Evolutionary conservation across 495 filamentous ascomycete species (phyloP).

Genomic region (Terfezia claveryi): DNA sequence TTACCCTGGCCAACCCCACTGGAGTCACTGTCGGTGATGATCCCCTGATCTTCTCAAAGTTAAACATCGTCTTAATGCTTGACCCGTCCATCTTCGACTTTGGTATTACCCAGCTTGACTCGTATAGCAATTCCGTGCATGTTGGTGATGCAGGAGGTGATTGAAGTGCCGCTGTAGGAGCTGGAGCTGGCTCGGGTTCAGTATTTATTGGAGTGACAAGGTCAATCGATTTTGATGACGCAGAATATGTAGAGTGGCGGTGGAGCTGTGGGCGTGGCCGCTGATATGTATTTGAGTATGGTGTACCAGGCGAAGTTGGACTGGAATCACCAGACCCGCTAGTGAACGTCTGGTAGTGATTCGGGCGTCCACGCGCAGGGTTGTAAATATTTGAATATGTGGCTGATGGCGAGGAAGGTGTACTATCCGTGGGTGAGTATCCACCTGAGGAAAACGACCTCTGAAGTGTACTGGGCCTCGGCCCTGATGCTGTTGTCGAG

Average conservation of each 20-base stretch:
- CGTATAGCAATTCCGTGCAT: conserved; percentile 2
- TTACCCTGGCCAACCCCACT: neutral
- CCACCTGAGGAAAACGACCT: conserved; percentile 3
- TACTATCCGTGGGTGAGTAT: conserved; percentile 4
- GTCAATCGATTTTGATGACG: conserved; percentile 20
- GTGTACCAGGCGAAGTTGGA: neutral
- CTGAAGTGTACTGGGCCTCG: conserved; percentile 7
- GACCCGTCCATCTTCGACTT: conserved; percentile 4
- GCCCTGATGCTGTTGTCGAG: neutral
- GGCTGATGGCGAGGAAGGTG: conserved; percentile 5
- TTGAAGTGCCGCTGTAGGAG: neutral
- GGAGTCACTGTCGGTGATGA: neutral
- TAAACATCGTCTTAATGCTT: conserved; percentile 15
- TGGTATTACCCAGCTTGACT: conserved; percentile 6
- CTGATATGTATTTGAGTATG: conserved; percentile 4
- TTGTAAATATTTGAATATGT: conserved; percentile 13
- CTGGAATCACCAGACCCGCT: neutral
- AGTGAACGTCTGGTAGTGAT: neutral
- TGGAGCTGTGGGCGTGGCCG: conserved; percentile 20
- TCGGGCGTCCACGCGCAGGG: conserved; percentile 7
- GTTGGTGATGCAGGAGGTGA: conserved; percentile 5
- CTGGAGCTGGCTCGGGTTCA: neutral
- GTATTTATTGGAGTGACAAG: conserved; percentile 15
- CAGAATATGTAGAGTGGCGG: conserved; percentile 10
- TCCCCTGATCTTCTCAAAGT: conserved; percentile 19